A percentile compares a stretch with the other conserved stretches of the same genome.
phyloP scores from a whole-genome alignment of 1,284 basidiomycete genomes.

The Apiotrichum gracile region DNA sequence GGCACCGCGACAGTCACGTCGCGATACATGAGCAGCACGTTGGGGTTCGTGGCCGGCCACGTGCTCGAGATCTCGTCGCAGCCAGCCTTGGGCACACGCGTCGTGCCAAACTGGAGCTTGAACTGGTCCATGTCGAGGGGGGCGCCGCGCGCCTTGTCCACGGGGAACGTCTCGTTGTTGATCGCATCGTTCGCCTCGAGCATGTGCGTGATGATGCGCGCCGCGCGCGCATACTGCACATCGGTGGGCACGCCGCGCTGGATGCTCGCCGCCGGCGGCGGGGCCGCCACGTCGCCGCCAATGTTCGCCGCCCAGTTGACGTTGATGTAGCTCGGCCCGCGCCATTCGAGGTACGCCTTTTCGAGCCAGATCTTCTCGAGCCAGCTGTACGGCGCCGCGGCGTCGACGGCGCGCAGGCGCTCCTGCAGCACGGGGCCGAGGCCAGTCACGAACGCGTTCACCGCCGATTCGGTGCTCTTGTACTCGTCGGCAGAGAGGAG shows the following conservation, averaged over 20 bases:
- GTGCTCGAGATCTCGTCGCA: constrained; percentile 3
- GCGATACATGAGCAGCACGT: constrained; percentile 11
- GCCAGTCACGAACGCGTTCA: constrained; percentile 4
- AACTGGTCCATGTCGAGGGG: constrained; percentile 15
- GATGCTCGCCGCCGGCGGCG: not conserved
- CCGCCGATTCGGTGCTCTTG: constrained; percentile 1
- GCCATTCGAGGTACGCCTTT: constrained; percentile 15
- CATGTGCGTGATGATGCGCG: constrained; percentile 7
- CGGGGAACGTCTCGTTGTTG: constrained; percentile 10
- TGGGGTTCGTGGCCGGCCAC: constrained; percentile 1
- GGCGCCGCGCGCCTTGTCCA: constrained; percentile 5
- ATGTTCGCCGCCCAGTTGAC: constrained; percentile 14
- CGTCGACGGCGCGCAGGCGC: constrained; percentile 10
- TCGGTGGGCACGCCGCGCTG: not conserved
- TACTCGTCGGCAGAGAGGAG: constrained; percentile 2
- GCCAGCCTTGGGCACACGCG: constrained; percentile 8
- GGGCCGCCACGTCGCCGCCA: constrained; percentile 3
- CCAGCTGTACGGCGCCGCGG: constrained; percentile 8
- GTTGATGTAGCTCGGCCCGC: constrained; percentile 11
- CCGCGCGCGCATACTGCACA: constrained; percentile 5
- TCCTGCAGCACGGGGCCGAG: constrained; percentile 10
- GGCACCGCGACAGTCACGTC: constrained; percentile 5
- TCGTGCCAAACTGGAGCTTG: constrained; percentile 15
- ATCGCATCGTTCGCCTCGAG: constrained; percentile 12
- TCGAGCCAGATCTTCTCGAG: constrained; percentile 16